Evolutionary conservation across 2,329 filamentous ascomycete species (phyloP), one percentile per base, ranked within the genome.

Genomic region (Aureobasidium namibiae): DNA sequence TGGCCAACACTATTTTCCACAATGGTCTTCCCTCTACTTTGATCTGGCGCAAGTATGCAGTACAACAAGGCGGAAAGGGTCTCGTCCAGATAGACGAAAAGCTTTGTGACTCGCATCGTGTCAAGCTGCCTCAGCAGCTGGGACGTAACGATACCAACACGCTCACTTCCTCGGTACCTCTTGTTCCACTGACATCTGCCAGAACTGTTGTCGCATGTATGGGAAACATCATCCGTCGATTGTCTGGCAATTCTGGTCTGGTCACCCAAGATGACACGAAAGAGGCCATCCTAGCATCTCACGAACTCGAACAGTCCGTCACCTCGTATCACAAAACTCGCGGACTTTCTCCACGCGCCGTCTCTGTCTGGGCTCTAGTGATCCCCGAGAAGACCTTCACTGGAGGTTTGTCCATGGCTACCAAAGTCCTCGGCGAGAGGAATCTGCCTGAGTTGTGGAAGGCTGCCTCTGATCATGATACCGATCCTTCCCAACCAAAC

Each of bases 1-100:
- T 94, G 26, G 86, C 89, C 41, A 89, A 90, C 67, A 95, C 90
- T 0, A 75, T 90, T 7, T 94, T 94, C 67, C 82, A 85, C 39
- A 92, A 86, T 61, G 87, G 84, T 46, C 77, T 75, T 26, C 75
- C 75, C 1, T 85, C 85, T 2, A 88, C 84, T 1, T 72, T 89
- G 8, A 67, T 67, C 23, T 62, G 42, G 26, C 53, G 53, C 31
- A 56, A 42, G n/a, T 56, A 56, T 31, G 21, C 41, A 26, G 18
- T 56, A 3, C 23, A 36, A n/a, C 18, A 29, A 34, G 53, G 16
- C 4, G 41, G 53, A 36, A 24, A 46, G 31, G 38, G 31, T 1
- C 31, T 56, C 10, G 21, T 4, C n/a, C 24, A 56, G 18, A 45
- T 36, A 7, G 53, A 46, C 14, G 53, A 56, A 21, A 26, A 56